Evolutionary conservation across 345 rosid genomes (phyloP).

Genomic region (Pelargonium nanum): DNA sequence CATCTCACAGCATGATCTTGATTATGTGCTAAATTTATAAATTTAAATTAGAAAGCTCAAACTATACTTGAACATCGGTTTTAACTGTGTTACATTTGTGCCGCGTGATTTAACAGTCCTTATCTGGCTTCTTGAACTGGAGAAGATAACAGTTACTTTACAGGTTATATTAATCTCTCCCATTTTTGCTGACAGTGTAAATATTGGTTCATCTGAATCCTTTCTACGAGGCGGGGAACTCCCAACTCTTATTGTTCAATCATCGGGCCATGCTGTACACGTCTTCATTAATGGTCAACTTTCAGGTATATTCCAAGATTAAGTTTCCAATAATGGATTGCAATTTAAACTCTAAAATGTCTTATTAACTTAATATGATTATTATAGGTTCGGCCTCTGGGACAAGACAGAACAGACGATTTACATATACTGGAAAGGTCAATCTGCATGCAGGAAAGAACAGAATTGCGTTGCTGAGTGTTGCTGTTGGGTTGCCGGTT

Average conservation of each 20-base stretch:
- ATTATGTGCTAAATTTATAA: too few species aligned
- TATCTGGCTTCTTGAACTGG: too few species aligned
- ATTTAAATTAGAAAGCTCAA: too few species aligned
- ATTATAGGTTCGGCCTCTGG: slow-evolving; percentile 64
- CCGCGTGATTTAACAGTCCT: too few species aligned
- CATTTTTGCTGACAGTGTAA: slow-evolving; percentile 23
- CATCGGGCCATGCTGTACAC: slow-evolving; percentile 70
- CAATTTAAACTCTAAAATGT: neutral
- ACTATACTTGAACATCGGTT: too few species aligned
- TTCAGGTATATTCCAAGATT: slow-evolving; percentile 34
- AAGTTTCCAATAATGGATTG: neutral
- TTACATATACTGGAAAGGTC: slow-evolving; percentile 11
- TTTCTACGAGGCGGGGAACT: slow-evolving; percentile 30
- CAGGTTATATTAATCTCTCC: too few species aligned
- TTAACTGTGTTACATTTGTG: too few species aligned
- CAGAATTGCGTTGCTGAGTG: slow-evolving; percentile 28
- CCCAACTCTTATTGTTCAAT: slow-evolving; percentile 47
- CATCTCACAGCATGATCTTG: neutral
- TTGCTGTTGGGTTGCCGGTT: slow-evolving; percentile 31
- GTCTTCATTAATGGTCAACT: slow-evolving; percentile 69
- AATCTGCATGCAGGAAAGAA: slow-evolving; percentile 22
- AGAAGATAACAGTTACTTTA: too few species aligned
- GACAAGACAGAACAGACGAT: slow-evolving; percentile 27
- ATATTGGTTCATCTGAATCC: slow-evolving; percentile 38
- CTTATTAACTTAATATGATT: slow-evolving; percentile 1